Percentiles rank a stretch among this genome's conserved stretches.
phyloP scores from a whole-genome alignment of 2,329 filamentous ascomycete species.

The Microcyclosporella mali region DNA sequence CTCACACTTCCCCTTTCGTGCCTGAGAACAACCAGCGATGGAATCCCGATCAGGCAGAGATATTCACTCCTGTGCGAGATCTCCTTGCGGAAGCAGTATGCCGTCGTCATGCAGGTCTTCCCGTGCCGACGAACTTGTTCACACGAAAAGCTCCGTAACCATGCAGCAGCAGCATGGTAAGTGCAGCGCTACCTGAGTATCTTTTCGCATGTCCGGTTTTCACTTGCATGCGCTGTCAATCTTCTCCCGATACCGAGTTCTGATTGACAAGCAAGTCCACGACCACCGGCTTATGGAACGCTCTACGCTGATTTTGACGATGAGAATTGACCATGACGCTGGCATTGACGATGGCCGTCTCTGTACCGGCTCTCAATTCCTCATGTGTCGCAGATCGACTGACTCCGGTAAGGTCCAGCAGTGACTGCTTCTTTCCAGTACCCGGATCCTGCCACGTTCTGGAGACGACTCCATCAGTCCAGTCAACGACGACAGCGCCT shows the following conservation, averaged over 20 bases:
- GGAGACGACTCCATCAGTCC: conserved; percentile 41
- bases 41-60: no score
- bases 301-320: conserved; percentile 44
- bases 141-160: no score
- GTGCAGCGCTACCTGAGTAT: no score
- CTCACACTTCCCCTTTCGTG: no score
- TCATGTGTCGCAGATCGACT: conserved; percentile 25
- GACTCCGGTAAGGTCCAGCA: conserved; percentile 55
- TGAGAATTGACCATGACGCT: conserved; percentile 64
- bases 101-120: no score
- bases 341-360: conserved; percentile 77
- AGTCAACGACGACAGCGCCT: conserved; percentile 57
- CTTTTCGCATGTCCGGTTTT: no score
- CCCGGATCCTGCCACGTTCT: conserved; percentile 59
- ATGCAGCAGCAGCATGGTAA: no score
- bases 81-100: no score
- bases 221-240: neutral
- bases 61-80: no score
- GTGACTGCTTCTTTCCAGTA: conserved; percentile 54
- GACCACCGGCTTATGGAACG: conserved; percentile 73
- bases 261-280: conserved; percentile 55
- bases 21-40: no score
- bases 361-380: conserved; percentile 38
- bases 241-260: conserved; percentile 48
- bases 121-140: no score